Base-by-base conservation (phyloP, 495 filamentous ascomycete genomes). In the Aspergillus sclerotioniger region DNA sequence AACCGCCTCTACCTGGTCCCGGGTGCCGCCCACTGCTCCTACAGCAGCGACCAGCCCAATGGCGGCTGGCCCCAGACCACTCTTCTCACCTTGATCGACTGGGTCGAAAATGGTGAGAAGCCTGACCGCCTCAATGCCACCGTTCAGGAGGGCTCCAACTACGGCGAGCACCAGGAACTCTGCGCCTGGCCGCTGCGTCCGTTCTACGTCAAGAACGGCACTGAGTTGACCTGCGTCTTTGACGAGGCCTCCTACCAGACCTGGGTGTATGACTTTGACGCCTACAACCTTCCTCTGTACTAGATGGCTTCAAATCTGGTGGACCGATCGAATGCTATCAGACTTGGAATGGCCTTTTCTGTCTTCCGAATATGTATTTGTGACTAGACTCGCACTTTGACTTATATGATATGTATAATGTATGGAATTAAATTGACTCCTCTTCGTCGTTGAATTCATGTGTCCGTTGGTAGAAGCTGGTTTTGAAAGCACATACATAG, bases 1-100 rank as follows among this genome's bases (percentile, higher is more conserved):
- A 81, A 83, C 63, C 73, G 72, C 32, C 62, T 82, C 20, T 84
- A 74, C 62, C 57, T 82, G 9, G 61, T 83, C 17, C 78, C 81
- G 1, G 80, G 80, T 16, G 80, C 75, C 2, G 73, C 69, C 0
- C 79, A 82, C 67, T 83, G 79, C 56, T 70, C 62, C 0, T 62
- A 73, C 6, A 81, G 78, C 61, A 15, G 56, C 7, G 60, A 71
- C 4, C 74, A 80, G 60, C 75, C 77, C 5, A 41, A 41, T 13
- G 78, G 78, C 12, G 70, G 71, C 1, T 84, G 70, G 62, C 79
- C 80, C 1, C 64, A 77, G 53, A 63, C 37, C 59, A 82, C 50
- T 65, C 69, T 72, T 62, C 57, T 61, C 39, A 71, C 57, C 29
- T 65, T 82, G 51, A 82, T 84, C 53, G 64, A 79, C 48, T 83